Base-by-base conservation (phyloP, 2,329 filamentous ascomycete genomes). In the Pestalotiopsis fici region DNA sequence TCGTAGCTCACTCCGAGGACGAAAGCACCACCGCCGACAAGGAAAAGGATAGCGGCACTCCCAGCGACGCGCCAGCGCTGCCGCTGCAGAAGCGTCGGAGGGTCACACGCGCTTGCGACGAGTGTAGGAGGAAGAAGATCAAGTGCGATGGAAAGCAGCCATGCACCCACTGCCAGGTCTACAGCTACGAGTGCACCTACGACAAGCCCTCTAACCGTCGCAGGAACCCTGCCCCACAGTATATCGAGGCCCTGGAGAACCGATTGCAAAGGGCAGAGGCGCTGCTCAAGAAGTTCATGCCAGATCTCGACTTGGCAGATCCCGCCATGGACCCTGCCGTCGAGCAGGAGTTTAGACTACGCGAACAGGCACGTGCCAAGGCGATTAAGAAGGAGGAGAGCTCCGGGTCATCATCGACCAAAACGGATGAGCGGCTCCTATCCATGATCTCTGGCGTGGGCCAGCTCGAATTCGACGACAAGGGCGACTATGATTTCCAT, bases 181-280 rank as follows among this genome's bases (percentile, higher is more conserved):
- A 99, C 80, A 98, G 94, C 78, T 99, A 99, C 84, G 94, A 97
- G 77, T 98, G 95, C 79, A 97, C 94, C 31, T 97, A 97, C 80
- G 94, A 97, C 76, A 96, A 97, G 78, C 95, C 95, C 13, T 97
- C 94, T 27, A 97, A 97, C 78, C 88, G 95, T 71, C 88, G 94
- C 72, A 90, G 95, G 74, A 97, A 97, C 77, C 94, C 95, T 25
- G 93, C 93, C 28, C 94, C 95, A 21, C 94, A 97, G 80, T 97
- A 97, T 77, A 93, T 97, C 72, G 95, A 97, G 80, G 93, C 93
- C 3, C 84, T 98, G 61, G 95, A 97, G 79, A 90, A 86, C 71
- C 90, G 93, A 71, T 82, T 97, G 65, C 93, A 95, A 74, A 93
- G 94, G 70, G 93, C 94, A 35, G 94, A 97, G 80, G 87, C 89